phyloP scores from a whole-genome alignment of 306 rosid species.

The Vachellia pachyceras region DNA sequence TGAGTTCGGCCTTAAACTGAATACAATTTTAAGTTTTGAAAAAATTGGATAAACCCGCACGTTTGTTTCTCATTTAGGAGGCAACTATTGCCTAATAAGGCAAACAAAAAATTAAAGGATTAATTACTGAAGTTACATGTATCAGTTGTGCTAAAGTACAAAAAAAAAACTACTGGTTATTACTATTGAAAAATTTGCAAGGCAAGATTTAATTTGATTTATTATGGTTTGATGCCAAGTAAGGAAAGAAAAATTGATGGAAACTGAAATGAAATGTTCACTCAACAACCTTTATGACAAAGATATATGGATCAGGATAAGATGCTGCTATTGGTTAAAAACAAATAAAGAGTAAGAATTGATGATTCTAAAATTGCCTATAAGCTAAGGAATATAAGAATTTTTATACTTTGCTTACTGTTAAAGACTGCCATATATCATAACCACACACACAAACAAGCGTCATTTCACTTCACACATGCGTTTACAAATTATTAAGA shows the following conservation, averaged over 20 bases:
- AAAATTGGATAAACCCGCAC: not conserved
- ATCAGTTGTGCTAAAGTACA: not conserved
- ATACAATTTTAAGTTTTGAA: not conserved
- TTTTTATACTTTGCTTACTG: constrained; percentile 2
- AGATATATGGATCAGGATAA: not conserved
- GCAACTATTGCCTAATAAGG: not conserved
- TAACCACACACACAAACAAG: not conserved
- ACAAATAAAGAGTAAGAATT: not conserved
- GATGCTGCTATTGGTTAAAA: not conserved
- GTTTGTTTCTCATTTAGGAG: not conserved
- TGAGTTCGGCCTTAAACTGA: not conserved
- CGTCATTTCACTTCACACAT: not conserved
- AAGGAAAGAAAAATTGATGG: not conserved
- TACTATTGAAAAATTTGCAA: not conserved
- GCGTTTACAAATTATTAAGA: not conserved
- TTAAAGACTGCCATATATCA: not conserved
- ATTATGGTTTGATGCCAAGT: not conserved
- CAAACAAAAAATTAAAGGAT: not conserved
- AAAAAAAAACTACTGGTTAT: too few relatives aligned
- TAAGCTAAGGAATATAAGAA: constrained; percentile 9
- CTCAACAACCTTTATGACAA: not conserved
- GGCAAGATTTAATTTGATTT: not conserved
- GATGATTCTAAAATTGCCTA: not conserved
- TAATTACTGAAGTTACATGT: not conserved
- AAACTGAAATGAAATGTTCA: not conserved